phyloP scores from a whole-genome alignment of 495 filamentous ascomycete genomes.

The Hypoxylon intermedium region DNA sequence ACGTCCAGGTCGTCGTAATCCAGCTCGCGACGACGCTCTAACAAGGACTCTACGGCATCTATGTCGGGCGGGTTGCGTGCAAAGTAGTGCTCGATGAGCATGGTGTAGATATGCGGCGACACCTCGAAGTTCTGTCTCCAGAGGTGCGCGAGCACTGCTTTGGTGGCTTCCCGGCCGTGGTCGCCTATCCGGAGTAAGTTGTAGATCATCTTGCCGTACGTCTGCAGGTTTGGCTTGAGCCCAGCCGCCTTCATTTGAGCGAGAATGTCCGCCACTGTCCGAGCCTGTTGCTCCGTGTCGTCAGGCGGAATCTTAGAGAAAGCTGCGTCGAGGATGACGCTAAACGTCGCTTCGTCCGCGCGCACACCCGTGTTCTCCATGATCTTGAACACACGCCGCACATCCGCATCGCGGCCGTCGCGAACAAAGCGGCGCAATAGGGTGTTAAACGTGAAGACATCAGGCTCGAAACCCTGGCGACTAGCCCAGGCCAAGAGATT shows the following conservation, averaged over 20 bases:
- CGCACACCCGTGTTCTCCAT: slow-evolving; percentile 47
- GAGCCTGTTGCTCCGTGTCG: slow-evolving; percentile 42
- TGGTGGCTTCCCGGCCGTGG: slow-evolving; percentile 56
- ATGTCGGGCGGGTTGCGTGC: slow-evolving; percentile 61
- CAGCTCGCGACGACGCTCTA: slow-evolving; percentile 52
- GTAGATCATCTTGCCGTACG: slow-evolving; percentile 70
- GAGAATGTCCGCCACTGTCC: slow-evolving; percentile 52
- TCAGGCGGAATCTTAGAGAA: slow-evolving; percentile 33
- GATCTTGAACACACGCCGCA: slow-evolving; percentile 50
- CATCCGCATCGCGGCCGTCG: slow-evolving; percentile 43
- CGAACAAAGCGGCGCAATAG: slow-evolving; percentile 65
- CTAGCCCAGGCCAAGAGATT: slow-evolving; percentile 66
- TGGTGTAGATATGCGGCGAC: slow-evolving; percentile 70
- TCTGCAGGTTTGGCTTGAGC: slow-evolving; percentile 60
- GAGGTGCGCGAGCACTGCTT: slow-evolving; percentile 68
- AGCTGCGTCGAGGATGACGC: slow-evolving; percentile 50
- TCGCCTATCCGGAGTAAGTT: slow-evolving; percentile 58
- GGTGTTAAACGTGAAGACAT: slow-evolving; percentile 73
- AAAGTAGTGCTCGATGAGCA: slow-evolving; percentile 74
- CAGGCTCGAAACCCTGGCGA: slow-evolving; percentile 62
- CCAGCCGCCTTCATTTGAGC: slow-evolving; percentile 59
- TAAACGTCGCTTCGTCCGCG: slow-evolving; percentile 52
- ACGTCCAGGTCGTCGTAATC: slow-evolving; percentile 55
- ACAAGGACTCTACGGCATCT: slow-evolving; percentile 61
- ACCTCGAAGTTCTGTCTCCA: slow-evolving; percentile 56